These are phyloP conservation scores for Antrodiella citrinella DNA, from an alignment of 768 basidiomycete species.

Conservation along the genomic window DNA sequence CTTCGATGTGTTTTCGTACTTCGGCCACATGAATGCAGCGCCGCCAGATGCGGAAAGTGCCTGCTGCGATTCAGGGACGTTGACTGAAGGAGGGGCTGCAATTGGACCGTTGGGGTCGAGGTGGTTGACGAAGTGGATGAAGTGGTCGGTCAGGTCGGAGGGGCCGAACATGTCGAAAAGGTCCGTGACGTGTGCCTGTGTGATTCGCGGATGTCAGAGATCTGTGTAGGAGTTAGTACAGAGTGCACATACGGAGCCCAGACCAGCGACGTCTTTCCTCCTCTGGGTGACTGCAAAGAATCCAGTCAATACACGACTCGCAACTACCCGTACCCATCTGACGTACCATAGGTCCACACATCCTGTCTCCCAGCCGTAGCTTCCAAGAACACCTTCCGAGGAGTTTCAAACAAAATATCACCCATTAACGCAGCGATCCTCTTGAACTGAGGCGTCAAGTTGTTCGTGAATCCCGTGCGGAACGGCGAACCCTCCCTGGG, in stretches of 20 bases:
- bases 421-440: constrained; percentile 22
- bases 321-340: background rate
- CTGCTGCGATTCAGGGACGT: background rate
- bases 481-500: constrained; percentile 45
- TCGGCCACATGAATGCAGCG: background rate
- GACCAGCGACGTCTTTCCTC: constrained; percentile 1
- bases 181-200: constrained; percentile 39
- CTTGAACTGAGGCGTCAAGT: constrained; percentile 32
- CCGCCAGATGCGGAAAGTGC: background rate
- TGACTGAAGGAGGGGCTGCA: background rate
- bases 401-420: constrained; percentile 21
- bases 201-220: background rate
- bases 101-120: constrained; percentile 35
- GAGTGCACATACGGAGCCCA: constrained; percentile 3
- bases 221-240: background rate
- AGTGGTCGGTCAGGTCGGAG: constrained; percentile 36
- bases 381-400: constrained; percentile 19
- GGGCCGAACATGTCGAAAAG: constrained; percentile 32
- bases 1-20: background rate
- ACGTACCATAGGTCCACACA: constrained; percentile 16
- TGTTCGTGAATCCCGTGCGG: constrained; percentile 37
- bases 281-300: background rate
- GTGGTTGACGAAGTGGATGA: constrained; percentile 34
- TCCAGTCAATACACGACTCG: background rate
- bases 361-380: constrained; percentile 13